phyloP scores from a whole-genome alignment of 2,329 filamentous ascomycete species.

The Zelopaecilomyces penicillatus region DNA sequence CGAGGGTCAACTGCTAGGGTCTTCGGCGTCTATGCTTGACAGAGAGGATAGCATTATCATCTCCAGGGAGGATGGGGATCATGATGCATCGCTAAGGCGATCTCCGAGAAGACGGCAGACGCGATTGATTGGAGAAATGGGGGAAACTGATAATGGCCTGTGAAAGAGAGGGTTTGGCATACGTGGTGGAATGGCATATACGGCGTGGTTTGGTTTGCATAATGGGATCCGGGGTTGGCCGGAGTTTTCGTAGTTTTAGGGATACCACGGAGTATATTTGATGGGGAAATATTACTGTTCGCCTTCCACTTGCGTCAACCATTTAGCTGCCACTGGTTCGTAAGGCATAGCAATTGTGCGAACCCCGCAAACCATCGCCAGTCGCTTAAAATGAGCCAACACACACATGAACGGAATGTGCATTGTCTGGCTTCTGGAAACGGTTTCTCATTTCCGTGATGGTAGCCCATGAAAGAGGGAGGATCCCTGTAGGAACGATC shows the following conservation, averaged over 20 bases:
- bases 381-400: slow-evolving; percentile 1
- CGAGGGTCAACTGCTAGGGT: slow-evolving; percentile 41
- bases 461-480: background rate
- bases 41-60: slow-evolving; percentile 34
- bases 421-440: slow-evolving; percentile 6
- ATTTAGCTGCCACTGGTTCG: too few relatives aligned
- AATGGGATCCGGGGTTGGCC: too few relatives aligned
- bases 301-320: too few relatives aligned
- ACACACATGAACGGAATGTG: slow-evolving; percentile 1
- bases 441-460: slow-evolving; percentile 9
- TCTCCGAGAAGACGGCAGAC: slow-evolving; percentile 13
- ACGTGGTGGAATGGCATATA: too few relatives aligned
- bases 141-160: too few relatives aligned
- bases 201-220: too few relatives aligned
- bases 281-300: too few relatives aligned
- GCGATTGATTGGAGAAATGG: background rate
- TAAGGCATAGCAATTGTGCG: too few relatives aligned
- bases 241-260: too few relatives aligned
- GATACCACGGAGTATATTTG: too few relatives aligned
- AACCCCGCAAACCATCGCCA: too few relatives aligned
- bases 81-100: slow-evolving; percentile 15
- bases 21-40: slow-evolving; percentile 26
- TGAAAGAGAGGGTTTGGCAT: too few relatives aligned
- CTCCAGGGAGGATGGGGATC: slow-evolving; percentile 18
- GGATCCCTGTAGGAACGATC: slow-evolving; percentile 5